Conservation (phyloP, 495 filamentous ascomycete genomes). For the Xanthoparmelia taractica region DNA sequence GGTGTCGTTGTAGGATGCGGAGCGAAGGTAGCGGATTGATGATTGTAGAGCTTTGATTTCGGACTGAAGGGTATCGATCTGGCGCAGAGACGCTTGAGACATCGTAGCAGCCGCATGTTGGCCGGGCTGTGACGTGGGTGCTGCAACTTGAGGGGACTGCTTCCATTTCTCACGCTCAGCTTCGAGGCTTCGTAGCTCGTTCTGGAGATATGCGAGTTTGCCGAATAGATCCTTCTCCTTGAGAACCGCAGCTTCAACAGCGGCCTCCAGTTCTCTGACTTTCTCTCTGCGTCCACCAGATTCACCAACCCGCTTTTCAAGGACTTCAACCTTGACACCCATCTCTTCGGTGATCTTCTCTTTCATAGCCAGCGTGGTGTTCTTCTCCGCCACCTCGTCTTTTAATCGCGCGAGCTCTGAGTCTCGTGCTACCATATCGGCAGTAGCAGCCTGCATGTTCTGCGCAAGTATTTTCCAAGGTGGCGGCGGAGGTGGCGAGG, state of each 20-base stretch:
- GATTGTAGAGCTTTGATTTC: slow-evolving; percentile 65
- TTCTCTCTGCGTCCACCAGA: slow-evolving; percentile 39
- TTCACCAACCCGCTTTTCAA: slow-evolving; percentile 77
- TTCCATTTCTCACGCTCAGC: slow-evolving; percentile 66
- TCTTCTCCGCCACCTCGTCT: slow-evolving; percentile 59
- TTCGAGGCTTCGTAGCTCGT: slow-evolving; percentile 47
- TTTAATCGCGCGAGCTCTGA: slow-evolving; percentile 67
- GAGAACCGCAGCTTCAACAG: slow-evolving; percentile 45
- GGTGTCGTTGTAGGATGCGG: slow-evolving; percentile 12
- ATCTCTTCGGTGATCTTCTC: slow-evolving; percentile 65
- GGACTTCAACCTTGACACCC: slow-evolving; percentile 82
- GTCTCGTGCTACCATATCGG: slow-evolving; percentile 69
- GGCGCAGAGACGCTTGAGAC: slow-evolving; percentile 47
- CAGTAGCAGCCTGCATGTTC: slow-evolving; percentile 70
- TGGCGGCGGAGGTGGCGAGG: slow-evolving; percentile 47
- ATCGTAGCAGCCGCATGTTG: slow-evolving; percentile 45
- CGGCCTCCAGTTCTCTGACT: slow-evolving; percentile 56
- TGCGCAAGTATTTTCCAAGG: slow-evolving; percentile 82
- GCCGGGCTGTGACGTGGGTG: slow-evolving; percentile 25
- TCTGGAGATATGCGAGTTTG: slow-evolving; percentile 36
- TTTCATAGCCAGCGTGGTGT: slow-evolving; percentile 50
- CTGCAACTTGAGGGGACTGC: slow-evolving; percentile 58
- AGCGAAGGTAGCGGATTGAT: slow-evolving; percentile 65
- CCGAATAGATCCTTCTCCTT: slow-evolving; percentile 44
- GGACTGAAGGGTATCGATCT: slow-evolving; percentile 64